Conservation (phyloP, 2,329 filamentous ascomycete genomes). For the Amphichorda felina region DNA sequence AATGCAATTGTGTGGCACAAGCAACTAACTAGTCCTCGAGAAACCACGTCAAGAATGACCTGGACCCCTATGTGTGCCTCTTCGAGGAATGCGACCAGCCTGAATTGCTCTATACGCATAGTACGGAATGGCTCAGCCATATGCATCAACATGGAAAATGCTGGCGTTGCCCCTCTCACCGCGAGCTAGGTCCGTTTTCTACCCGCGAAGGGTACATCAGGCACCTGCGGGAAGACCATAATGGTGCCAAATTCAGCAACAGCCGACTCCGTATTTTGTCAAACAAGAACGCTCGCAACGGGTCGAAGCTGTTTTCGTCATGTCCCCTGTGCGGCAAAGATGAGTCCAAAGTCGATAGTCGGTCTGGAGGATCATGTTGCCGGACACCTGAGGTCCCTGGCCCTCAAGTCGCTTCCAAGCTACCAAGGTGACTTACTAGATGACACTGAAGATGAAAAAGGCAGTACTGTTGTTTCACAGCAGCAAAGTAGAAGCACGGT, state of each 20-base stretch:
- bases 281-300: conserved; percentile 1
- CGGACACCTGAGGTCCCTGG: conserved; percentile 4
- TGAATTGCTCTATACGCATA: conserved; percentile 4
- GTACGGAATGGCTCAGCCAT: conserved; percentile 6
- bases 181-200: background rate
- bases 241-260: conserved; percentile 1
- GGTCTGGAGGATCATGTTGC: conserved; percentile 4
- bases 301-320: background rate
- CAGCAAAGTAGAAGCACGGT: too few species aligned
- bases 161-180: conserved; percentile 2
- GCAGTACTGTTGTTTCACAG: too few species aligned
- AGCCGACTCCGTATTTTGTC: conserved; percentile 1
- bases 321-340: conserved; percentile 6
- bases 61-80: conserved; percentile 10
- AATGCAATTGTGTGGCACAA: background rate
- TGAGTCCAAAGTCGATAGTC: background rate
- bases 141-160: conserved; percentile 5
- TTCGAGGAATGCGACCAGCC: conserved; percentile 7
- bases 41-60: conserved; percentile 8
- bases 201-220: background rate
- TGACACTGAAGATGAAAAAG: too few species aligned
- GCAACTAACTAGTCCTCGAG: background rate
- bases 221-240: conserved; percentile 2
- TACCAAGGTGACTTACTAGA: too few species aligned
- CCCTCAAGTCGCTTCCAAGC: conserved; percentile 6